phyloP scores from a whole-genome alignment of 2,329 filamentous ascomycete species.

The Diaporthe sp. region DNA sequence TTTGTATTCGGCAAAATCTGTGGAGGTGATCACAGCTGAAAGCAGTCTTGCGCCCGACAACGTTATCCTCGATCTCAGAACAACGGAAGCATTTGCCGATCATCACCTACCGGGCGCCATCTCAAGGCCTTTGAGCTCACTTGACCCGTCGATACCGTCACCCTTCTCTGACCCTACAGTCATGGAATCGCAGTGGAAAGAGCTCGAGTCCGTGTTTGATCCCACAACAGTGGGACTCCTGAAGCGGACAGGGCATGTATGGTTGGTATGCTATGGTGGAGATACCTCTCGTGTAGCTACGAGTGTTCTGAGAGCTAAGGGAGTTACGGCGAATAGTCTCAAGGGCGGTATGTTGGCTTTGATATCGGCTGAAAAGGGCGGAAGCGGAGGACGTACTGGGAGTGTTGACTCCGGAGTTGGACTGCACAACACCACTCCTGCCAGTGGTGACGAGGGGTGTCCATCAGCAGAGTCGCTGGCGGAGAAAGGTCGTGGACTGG shows the following conservation, averaged over 20 bases:
- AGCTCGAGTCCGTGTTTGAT: background rate
- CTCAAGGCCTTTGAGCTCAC: background rate
- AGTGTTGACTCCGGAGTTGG: background rate
- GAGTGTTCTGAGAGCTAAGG: background rate
- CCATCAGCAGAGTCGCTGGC: background rate
- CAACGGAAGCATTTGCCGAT: background rate
- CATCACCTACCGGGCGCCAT: background rate
- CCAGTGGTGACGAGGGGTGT: background rate
- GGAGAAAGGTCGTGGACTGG: too few relatives aligned
- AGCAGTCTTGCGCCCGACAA: background rate
- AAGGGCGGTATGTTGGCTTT: background rate
- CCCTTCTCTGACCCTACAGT: background rate
- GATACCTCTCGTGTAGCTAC: slow-evolving; percentile 2
- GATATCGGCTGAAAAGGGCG: background rate
- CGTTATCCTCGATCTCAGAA: background rate
- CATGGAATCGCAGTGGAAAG: background rate
- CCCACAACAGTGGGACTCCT: background rate
- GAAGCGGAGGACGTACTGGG: too few relatives aligned
- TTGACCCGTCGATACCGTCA: background rate
- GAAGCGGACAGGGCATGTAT: background rate
- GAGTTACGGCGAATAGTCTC: background rate
- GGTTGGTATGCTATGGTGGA: background rate
- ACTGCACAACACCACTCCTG: background rate
- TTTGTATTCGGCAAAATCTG: background rate
- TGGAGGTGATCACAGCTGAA: background rate